Evolutionary conservation across 2,329 filamentous ascomycete species (phyloP).

Genomic region (Claviceps monticola): DNA sequence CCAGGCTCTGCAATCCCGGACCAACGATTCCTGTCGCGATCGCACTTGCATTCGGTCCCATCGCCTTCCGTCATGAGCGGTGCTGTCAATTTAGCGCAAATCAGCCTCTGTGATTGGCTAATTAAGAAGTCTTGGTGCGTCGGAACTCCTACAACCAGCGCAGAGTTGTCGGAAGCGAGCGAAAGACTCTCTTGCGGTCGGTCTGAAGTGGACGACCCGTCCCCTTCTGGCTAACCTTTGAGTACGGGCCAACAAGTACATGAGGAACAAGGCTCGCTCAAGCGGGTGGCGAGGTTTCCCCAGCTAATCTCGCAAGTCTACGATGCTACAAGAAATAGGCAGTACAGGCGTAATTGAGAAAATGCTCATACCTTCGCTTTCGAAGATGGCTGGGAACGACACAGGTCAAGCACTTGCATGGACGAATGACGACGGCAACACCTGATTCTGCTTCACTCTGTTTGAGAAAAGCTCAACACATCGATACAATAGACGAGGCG

Average conservation of each 20-base stretch:
- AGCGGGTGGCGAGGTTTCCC: conserved; percentile 28
- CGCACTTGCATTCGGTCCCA: conserved; percentile 7
- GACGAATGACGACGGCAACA: conserved; percentile 21
- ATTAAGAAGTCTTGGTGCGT: conserved; percentile 31
- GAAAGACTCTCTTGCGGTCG: conserved; percentile 34
- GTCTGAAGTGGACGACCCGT: conserved; percentile 26
- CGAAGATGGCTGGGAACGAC: conserved; percentile 21
- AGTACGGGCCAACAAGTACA: conserved; percentile 28
- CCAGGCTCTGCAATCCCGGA: conserved; percentile 21
- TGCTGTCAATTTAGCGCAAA: conserved; percentile 19
- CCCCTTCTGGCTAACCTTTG: conserved; percentile 32
- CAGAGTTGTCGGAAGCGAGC: conserved; percentile 23
- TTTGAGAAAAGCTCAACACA: conserved; percentile 12
- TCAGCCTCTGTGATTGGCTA: conserved; percentile 28
- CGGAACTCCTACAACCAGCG: conserved; percentile 30
- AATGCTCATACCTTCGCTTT: conserved; percentile 11
- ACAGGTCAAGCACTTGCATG: conserved; percentile 10
- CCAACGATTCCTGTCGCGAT: conserved; percentile 27
- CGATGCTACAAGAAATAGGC: conserved; percentile 22
- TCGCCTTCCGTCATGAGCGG: conserved; percentile 19
- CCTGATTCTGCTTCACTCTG: conserved; percentile 21
- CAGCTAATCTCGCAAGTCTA: conserved; percentile 25
- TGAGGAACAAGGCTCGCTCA: conserved; percentile 23
- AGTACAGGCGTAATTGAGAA: conserved; percentile 21
- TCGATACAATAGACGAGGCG: conserved; percentile 14